phyloP scores from a whole-genome alignment of 352 stramenopile species.

The Globisporangium alternatum region DNA sequence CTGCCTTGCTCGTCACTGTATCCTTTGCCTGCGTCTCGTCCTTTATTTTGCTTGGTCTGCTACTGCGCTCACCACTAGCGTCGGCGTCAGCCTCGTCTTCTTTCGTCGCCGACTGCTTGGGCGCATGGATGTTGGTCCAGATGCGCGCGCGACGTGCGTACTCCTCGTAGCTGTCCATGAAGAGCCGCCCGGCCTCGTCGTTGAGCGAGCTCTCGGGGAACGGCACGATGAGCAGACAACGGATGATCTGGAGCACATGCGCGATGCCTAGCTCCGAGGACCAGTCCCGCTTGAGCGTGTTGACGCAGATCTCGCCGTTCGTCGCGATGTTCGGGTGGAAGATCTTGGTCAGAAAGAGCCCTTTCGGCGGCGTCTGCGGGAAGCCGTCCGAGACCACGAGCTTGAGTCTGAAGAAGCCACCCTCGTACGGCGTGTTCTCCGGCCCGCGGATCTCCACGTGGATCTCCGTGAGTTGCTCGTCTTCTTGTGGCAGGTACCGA shows the following conservation, averaged over 20 bases:
- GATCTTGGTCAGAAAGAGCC: constrained; percentile 99
- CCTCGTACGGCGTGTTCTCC: constrained; percentile 97
- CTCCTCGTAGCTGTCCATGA: constrained; percentile 99
- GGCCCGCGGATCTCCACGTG: constrained; percentile 96
- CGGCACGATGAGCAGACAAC: constrained; percentile 98
- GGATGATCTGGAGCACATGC: constrained; percentile 98
- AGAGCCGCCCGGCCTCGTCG: constrained; percentile 98
- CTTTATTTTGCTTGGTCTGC: constrained; percentile 9
- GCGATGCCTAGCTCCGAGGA: constrained; percentile 91
- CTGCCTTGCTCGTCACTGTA: background rate
- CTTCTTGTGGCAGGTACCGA: constrained; percentile 88
- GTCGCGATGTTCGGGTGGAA: constrained; percentile 99
- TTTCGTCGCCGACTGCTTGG: constrained; percentile 30
- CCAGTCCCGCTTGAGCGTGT: constrained; percentile 99
- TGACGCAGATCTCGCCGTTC: constrained; percentile 99
- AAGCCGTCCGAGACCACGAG: constrained; percentile 90
- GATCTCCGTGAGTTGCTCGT: constrained; percentile 90
- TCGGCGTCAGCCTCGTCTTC: constrained; percentile 11
- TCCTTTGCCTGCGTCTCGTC: constrained; percentile 1
- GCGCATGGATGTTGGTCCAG: constrained; percentile 90
- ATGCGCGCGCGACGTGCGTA: constrained; percentile 89
- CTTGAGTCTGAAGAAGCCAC: constrained; percentile 95
- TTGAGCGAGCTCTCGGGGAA: constrained; percentile 99
- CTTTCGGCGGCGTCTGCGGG: constrained; percentile 78
- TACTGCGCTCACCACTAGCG: background rate